Base-by-base conservation (phyloP, 768 basidiomycete genomes). In the Suillus subaureus region DNA sequence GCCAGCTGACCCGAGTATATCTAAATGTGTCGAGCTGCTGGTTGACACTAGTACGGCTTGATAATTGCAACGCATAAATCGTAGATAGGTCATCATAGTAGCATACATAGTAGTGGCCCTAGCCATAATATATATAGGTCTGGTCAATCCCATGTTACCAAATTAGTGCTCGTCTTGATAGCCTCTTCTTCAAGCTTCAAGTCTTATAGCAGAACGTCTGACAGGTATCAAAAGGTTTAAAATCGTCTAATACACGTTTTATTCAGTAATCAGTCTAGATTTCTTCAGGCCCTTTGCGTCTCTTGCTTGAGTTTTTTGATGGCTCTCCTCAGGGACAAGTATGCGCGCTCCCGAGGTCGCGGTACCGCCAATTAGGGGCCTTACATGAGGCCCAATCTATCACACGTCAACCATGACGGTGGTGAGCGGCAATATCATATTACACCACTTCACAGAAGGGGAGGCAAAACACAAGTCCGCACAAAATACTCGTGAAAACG, bases 401-500 rank as follows among this genome's bases (percentile, higher is more conserved):
- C 13, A 26, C 15, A 26, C 7, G 6, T 8, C 23, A 15, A 51
- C 23, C 49, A 51, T 26, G 26, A 16, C 12, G 15, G 2, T 23
- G 9, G 16, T 16, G n/a, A 26, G 37, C 11, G 16, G 57, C 11
- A 42, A 28, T 28, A 18, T 31, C 40, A 42, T 21, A 49, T 18
- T 15, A 42, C 4, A 18, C 52, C 39, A 69, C 63, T 72, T 26
- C 16, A 42, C 56, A 68, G 65, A 33, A 69, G 68, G 15, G 57
- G 60, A 67, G 77, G 72, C 5, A 88, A 66, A 11, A 96, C 91
- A 71, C 92, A 94, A 71, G 89, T 84, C 63, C 82, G 82, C 49
- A 97, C 82, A 72, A 97, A 98, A 75, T 92, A 97, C 66, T 97
- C 92, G 75, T 97, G 96, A 72, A 98, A 93, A 45, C 96, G 87